Conservation (phyloP, 768 basidiomycete genomes). For the Auriscalpium orientale region DNA sequence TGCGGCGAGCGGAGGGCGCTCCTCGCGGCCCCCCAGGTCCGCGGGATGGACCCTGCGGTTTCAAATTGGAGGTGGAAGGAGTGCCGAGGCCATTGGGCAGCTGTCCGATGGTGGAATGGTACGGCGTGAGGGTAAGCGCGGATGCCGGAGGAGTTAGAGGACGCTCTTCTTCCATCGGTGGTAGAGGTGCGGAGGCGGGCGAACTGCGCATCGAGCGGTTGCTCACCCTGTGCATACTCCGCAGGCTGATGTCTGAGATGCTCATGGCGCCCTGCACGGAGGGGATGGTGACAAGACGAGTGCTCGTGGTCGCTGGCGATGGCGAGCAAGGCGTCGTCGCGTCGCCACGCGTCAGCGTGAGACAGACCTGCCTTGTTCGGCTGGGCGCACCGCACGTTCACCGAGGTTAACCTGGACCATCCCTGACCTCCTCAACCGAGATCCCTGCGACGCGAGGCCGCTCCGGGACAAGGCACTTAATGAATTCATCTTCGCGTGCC, state of each 20-base stretch:
- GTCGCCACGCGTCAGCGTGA: too few species aligned
- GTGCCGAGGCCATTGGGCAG: too few species aligned
- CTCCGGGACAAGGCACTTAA: too few species aligned
- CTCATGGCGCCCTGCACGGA: neutral
- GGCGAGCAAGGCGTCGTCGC: neutral
- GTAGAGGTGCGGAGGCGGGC: neutral
- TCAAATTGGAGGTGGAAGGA: neutral
- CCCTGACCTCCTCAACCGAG: too few species aligned
- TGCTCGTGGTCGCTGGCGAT: neutral
- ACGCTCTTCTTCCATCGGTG: slow-evolving; percentile 6
- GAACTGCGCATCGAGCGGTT: neutral
- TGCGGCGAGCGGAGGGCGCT: slow-evolving; percentile 1
- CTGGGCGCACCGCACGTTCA: too few species aligned
- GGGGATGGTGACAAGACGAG: neutral
- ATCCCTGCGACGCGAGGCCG: too few species aligned
- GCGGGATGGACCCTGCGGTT: neutral
- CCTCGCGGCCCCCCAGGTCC: neutral
- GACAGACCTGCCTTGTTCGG: too few species aligned
- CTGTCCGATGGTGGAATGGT: neutral
- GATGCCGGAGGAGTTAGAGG: slow-evolving; percentile 9
- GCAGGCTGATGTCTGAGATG: neutral
- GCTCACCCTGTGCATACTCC: neutral
- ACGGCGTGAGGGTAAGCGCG: neutral
- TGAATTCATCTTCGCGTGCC: too few species aligned
- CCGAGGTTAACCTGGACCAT: too few species aligned